Conservation (phyloP, 176 grass and related monocot genomes). For the Aegilops speltoides region DNA sequence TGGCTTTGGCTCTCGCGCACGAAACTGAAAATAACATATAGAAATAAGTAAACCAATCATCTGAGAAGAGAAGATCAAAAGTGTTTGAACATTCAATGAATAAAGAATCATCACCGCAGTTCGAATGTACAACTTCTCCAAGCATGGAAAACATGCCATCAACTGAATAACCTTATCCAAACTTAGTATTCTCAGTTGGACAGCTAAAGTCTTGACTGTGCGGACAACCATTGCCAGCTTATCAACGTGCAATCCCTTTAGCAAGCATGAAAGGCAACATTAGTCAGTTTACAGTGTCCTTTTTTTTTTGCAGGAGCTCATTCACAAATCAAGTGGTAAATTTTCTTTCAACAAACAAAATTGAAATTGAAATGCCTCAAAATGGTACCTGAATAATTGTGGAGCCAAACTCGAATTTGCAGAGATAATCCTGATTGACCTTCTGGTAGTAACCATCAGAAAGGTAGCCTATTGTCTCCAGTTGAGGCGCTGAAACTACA, state of each 20-base stretch:
- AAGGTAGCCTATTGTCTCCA: neutral
- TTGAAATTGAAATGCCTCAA: neutral
- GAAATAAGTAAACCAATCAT: neutral
- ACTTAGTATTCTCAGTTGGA: neutral
- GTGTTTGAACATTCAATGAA: neutral
- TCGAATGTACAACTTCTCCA: neutral
- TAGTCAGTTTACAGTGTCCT: neutral
- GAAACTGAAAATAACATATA: neutral
- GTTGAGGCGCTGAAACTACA: neutral
- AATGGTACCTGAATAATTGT: neutral
- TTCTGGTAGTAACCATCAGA: neutral
- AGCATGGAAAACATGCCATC: neutral
- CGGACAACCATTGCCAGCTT: neutral
- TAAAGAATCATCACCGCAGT: neutral
- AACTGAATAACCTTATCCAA: neutral
- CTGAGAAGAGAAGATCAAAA: neutral
- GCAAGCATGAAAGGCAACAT: neutral
- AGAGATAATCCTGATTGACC: too few relatives aligned
- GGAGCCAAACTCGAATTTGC: neutral
- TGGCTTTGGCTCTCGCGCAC: neutral
- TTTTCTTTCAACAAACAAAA: neutral
- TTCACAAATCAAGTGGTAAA: neutral
- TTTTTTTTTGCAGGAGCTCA: neutral
- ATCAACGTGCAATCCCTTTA: neutral
- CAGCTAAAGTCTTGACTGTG: neutral